These are phyloP conservation scores for Arabidopsis suecica DNA, from an alignment of 345 rosid species.

Conservation along the genomic window DNA sequence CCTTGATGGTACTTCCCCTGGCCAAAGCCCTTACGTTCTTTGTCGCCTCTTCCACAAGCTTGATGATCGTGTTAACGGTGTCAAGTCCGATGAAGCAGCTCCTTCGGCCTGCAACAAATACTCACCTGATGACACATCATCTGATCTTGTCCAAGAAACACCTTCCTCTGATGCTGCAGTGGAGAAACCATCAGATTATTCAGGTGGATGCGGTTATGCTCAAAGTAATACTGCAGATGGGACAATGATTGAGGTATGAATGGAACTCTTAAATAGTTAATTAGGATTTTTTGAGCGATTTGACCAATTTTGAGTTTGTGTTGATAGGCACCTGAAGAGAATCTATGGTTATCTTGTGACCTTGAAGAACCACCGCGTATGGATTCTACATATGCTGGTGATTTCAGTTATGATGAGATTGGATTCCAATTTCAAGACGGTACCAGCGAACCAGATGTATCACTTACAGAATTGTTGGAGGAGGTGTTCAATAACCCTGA, in stretches of 20 bases:
- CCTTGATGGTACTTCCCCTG: constrained; percentile 22
- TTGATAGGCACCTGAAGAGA: constrained; percentile 9
- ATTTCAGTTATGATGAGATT: constrained; percentile 59
- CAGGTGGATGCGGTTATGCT: constrained; percentile 6
- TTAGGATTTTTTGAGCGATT: neutral
- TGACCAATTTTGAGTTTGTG: neutral
- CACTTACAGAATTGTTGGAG: constrained; percentile 55
- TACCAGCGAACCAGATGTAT: constrained; percentile 57
- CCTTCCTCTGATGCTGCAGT: constrained; percentile 16
- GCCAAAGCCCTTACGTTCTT: constrained; percentile 16
- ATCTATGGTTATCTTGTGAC: constrained; percentile 49
- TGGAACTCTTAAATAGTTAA: neutral
- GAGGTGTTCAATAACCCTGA: constrained; percentile 55
- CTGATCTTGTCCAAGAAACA: constrained; percentile 23
- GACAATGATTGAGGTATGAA: constrained; percentile 19
- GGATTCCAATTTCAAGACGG: constrained; percentile 59
- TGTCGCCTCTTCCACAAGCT: constrained; percentile 24
- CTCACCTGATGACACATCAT: constrained; percentile 13
- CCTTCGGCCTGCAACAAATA: neutral
- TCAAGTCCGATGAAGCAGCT: constrained; percentile 12
- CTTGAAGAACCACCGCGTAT: constrained; percentile 43
- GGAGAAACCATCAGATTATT: constrained; percentile 13
- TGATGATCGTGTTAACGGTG: constrained; percentile 18
- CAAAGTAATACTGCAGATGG: constrained; percentile 3
- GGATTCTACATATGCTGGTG: constrained; percentile 62